Evolutionary conservation across 345 rosid species (phyloP), one percentile per base, ranked within the genome.

Genomic region (Acer saccharum): DNA sequence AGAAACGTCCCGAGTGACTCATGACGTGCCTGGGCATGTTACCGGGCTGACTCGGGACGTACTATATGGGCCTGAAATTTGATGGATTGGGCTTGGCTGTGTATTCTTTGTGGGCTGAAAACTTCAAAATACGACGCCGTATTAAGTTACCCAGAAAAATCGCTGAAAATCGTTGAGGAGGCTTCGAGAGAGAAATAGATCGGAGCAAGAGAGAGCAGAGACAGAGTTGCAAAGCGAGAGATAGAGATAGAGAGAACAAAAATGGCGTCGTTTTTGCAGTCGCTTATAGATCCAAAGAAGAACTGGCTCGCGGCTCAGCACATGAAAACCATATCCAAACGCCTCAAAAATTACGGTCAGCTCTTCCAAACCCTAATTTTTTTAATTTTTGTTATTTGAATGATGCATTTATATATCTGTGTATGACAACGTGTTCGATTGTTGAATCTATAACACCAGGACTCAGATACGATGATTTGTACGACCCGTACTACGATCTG

Each of bases 391-490:
- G 9, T 58, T 48, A 10, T 52, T 60, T 25, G 64, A 18, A 21
- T 1, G 23, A 60, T 5, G 2, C 9, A 3, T 60, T 60, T 58
- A 8, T 43, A 12, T 78, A 0, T 58, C 17, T 32, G 44, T n/a
- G 2, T 63, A 14, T 9, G 12, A 46, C 13, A 10, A 46, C 17
- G 8, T 52, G 54, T 61, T 14, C 14, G 65, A 12, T 78, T 83
- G 12, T 35, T 18, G 65, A 21, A 43, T 81, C 16, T 4, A 6
- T 12, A 23, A 54, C 13, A 60, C 68, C 62, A 94, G 99, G 99
- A 67, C 93, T 96, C 25, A 81, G 98, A 73, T 94, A 94, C 79
- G 99, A 96, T 58, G 99, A 96, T 86, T 84, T 92, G 52, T 96
- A 81, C 83, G 99, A 96, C 81, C 98, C 91, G 0, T 88, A 89